Conservation (phyloP, 192 early-diverging fungal genomes). For the Coemansia sp. region DNA sequence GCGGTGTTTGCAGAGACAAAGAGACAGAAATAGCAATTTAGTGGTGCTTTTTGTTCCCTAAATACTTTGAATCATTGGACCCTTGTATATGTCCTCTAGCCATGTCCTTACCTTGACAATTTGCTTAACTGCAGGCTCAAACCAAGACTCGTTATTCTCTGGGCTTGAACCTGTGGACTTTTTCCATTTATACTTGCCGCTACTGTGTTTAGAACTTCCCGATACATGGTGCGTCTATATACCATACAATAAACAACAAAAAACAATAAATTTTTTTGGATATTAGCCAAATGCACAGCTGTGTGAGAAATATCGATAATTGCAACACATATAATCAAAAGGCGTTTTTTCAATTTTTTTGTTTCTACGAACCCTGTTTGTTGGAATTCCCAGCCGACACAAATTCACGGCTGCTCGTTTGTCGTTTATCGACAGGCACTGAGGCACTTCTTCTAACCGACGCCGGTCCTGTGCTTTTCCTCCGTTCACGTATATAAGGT, state of each 20-base stretch:
- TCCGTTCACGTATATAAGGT: conserved; percentile 35
- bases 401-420: conserved; percentile 38
- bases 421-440: conserved; percentile 37
- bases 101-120: conserved; percentile 16
- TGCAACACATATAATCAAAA: background rate
- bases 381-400: conserved; percentile 27
- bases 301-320: too few relatives aligned
- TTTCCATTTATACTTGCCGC: conserved; percentile 11
- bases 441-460: conserved; percentile 41
- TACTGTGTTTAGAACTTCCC: too few relatives aligned
- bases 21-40: too few relatives aligned
- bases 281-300: too few relatives aligned
- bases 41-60: too few relatives aligned
- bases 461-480: conserved; percentile 31
- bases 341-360: too few relatives aligned
- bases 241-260: background rate
- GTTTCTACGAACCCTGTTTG: conserved; percentile 21
- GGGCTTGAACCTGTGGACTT: background rate
- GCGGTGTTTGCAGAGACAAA: too few relatives aligned
- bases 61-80: too few relatives aligned
- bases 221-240: conserved; percentile 7
- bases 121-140: conserved; percentile 35
- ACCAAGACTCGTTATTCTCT: conserved; percentile 4
- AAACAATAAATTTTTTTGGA: too few relatives aligned
- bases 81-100: too few relatives aligned